A percentile compares a stretch with the other conserved stretches of the same genome.
Evolutionary conservation across 23 red algal genomes (phyloP).

Genomic region (Chondrus crispus): DNA sequence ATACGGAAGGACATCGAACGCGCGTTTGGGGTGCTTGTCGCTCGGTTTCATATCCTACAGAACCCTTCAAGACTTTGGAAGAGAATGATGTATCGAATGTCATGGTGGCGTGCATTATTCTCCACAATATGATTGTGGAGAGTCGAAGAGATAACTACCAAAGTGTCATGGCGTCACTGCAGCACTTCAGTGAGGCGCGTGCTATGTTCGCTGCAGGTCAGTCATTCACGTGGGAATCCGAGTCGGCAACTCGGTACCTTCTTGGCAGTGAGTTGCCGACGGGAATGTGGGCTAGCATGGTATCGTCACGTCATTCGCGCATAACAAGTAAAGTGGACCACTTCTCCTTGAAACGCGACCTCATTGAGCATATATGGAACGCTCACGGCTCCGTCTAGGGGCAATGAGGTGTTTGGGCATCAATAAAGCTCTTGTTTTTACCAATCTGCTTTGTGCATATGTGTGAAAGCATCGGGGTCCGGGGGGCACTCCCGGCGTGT

Average conservation of each 20-base stretch:
- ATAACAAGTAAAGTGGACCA: not conserved
- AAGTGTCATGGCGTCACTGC: not conserved
- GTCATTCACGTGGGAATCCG: not conserved
- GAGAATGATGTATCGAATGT: no score
- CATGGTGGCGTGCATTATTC: not conserved
- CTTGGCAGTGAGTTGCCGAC: not conserved
- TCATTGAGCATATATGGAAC: not conserved
- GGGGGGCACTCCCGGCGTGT: no score
- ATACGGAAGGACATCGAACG: no score
- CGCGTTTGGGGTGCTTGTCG: no score
- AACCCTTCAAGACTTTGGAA: no score
- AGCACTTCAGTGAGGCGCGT: not conserved
- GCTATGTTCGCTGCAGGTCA: not conserved
- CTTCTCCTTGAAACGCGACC: not conserved
- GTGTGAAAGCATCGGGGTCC: no score
- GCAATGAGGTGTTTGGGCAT: no score
- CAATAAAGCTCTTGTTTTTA: no score
- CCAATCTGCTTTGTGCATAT: no score
- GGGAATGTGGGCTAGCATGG: not conserved
- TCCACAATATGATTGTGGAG: conserved; percentile 28
- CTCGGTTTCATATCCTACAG: no score
- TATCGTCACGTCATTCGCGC: not conserved
- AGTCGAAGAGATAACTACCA: not conserved
- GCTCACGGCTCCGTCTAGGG: not conserved
- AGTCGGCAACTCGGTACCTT: not conserved